Conservation (phyloP, 2,329 filamentous ascomycete genomes). For the Verticillium dahliae region DNA sequence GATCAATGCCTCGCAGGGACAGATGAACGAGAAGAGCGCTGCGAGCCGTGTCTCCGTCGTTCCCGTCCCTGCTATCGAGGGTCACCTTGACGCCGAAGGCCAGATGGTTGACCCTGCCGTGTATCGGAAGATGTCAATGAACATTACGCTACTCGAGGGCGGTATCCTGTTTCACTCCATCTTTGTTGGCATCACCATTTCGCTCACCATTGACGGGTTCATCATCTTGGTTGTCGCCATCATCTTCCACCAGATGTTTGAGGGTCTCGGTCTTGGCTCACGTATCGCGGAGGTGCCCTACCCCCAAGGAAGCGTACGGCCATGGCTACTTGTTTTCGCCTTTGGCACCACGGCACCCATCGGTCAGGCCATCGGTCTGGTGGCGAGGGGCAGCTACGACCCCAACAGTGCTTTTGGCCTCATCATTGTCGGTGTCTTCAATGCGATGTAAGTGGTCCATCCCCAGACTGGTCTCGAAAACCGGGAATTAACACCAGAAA, state of each 20-base stretch:
- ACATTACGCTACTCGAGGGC: constrained; percentile 69
- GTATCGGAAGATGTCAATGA: constrained; percentile 59
- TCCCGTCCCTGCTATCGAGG: constrained; percentile 21
- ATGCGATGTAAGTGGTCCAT: constrained; percentile 46
- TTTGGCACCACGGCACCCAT: constrained; percentile 72
- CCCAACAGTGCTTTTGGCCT: constrained; percentile 57
- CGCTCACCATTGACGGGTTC: constrained; percentile 62
- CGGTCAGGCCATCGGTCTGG: constrained; percentile 65
- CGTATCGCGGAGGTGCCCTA: constrained; percentile 64
- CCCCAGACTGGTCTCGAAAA: background rate
- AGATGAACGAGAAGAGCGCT: constrained; percentile 18
- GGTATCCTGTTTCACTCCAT: constrained; percentile 76
- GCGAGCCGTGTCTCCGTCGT: constrained; percentile 18
- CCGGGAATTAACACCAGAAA: background rate
- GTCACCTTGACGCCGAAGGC: constrained; percentile 36
- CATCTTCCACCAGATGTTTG: constrained; percentile 65
- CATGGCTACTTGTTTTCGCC: constrained; percentile 55
- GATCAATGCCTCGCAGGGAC: constrained; percentile 29
- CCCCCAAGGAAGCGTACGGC: constrained; percentile 46
- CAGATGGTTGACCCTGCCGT: constrained; percentile 35
- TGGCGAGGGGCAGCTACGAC: constrained; percentile 51
- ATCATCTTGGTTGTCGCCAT: constrained; percentile 62
- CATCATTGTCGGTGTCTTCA: constrained; percentile 59
- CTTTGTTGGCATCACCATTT: constrained; percentile 68
- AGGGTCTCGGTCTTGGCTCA: constrained; percentile 62